Base-by-base conservation (phyloP, 2,329 filamentous ascomycete genomes). In the Fusarium sp. region DNA sequence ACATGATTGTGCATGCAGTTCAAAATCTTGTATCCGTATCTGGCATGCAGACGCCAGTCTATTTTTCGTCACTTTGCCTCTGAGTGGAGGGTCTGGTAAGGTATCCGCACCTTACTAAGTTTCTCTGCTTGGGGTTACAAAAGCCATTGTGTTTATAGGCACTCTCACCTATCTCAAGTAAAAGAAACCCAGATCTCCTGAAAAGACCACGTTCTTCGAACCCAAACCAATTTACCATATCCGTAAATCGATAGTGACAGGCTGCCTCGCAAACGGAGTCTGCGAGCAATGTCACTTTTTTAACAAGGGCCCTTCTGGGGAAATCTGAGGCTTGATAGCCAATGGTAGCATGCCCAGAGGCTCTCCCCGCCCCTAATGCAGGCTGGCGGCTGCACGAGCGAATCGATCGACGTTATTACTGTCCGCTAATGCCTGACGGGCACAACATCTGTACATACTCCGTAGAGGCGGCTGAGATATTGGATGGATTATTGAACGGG, bases 331-430 rank as follows among this genome's bases (percentile, higher is more conserved):
- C 41, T 61, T 28, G 26, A 42, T 24, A 45, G 32, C 75, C 72
- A 76, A 77, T 72, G 48, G 57, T 18, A 41, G 22, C 30, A 51
- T 56, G 50, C 36, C 35, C 24, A 45, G 41, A 61, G 53, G 51
- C 45, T 64, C 65, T 60, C 74, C 45, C 66, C 64, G 53, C 68
- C 71, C 55, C 55, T 66, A 41, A 54, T 56, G 59, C 51, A 58
- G 58, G 42, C 72, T 78, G 73, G 74, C 60, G 51, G 68, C 55
- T 68, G 73, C 71, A 65, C 74, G 64, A 75, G 69, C 69, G 63
- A 72, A 79, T 79, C 75, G 77, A 79, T 79, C 77, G 77, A 70
- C 72, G 66, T 75, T 74, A 48, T 60, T 48, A 58, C 38, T 73
- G 32, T 58, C 70, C 61, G 48, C 59, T 67, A 73, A 70, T 70